These are phyloP conservation scores for Acanthamoeba sp. DNA, from an alignment of 208 protist species.

Conservation along the genomic window DNA sequence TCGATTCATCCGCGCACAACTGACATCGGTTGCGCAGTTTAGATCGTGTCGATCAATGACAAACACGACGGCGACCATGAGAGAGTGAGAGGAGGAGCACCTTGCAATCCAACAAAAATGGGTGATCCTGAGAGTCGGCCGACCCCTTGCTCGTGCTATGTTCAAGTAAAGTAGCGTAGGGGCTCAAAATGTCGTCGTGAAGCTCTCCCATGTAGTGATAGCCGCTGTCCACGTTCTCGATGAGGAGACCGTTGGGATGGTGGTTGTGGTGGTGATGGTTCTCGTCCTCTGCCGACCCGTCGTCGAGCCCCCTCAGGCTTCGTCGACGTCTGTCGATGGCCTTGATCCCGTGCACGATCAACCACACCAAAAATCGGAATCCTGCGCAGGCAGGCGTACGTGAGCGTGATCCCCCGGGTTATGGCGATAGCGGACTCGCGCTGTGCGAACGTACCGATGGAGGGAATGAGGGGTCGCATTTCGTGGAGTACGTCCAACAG, in stretches of 20 bases:
- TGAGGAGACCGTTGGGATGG: not conserved
- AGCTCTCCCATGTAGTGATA: constrained; percentile 41
- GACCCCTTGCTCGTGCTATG: constrained; percentile 9
- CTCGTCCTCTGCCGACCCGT: not conserved
- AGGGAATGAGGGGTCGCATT: constrained; percentile 48
- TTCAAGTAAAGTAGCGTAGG: constrained; percentile 52
- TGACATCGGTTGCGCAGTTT: not conserved
- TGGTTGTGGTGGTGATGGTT: not conserved
- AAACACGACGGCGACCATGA: not conserved
- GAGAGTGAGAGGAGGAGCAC: not conserved
- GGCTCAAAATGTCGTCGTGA: constrained; percentile 3
- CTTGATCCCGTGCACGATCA: constrained; percentile 66
- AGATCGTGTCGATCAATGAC: not conserved
- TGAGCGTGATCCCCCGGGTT: not conserved
- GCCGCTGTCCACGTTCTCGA: not conserved
- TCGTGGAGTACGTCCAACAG: constrained; percentile 43
- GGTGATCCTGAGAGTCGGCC: constrained; percentile 40
- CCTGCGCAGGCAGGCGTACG: not conserved
- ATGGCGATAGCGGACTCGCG: not conserved
- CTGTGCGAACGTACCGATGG: not conserved
- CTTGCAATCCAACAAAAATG: constrained; percentile 67
- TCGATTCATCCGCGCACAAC: constrained; percentile 36
- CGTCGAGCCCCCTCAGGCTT: not conserved
- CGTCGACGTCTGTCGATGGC: constrained; percentile 20
- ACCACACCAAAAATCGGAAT: constrained; percentile 71